Evolutionary conservation across 208 protist genomes (phyloP).

Genomic region (Acanthamoeba lenticulata): DNA sequence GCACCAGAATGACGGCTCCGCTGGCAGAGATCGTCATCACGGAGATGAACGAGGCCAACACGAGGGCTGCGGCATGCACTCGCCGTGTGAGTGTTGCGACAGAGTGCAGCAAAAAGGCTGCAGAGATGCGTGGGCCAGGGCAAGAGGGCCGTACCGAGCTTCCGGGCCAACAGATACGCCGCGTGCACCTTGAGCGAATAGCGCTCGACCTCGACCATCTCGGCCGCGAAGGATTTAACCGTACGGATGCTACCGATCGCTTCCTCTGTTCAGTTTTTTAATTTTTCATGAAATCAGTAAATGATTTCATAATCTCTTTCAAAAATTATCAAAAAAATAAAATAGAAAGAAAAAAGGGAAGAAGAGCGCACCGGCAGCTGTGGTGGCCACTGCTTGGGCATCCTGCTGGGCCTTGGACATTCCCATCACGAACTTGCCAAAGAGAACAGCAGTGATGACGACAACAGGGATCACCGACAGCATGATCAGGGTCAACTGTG

Average conservation of each 20-base stretch:
- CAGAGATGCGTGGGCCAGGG: background rate
- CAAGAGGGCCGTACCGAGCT: background rate
- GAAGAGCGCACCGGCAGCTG: background rate
- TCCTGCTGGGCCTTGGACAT: conserved; percentile 81
- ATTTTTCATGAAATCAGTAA: background rate
- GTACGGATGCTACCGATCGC: conserved; percentile 81
- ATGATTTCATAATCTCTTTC: background rate
- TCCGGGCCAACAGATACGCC: conserved; percentile 69
- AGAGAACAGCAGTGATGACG: conserved; percentile 75
- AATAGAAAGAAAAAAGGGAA: background rate
- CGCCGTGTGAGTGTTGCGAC: background rate
- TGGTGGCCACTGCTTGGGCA: conserved; percentile 70
- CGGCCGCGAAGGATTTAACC: conserved; percentile 80
- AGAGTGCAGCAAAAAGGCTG: background rate
- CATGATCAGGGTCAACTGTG: conserved; percentile 81
- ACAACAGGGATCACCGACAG: conserved; percentile 78
- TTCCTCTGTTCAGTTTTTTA: conserved; percentile 65
- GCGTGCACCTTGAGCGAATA: conserved; percentile 66
- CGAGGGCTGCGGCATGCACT: conserved; percentile 48
- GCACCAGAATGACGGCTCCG: conserved; percentile 29
- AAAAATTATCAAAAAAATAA: background rate
- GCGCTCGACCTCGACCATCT: conserved; percentile 59
- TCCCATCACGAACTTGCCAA: conserved; percentile 78
- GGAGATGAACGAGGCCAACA: background rate
- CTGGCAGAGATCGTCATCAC: background rate